Percentiles rank a stretch among this genome's conserved stretches.
Evolutionary conservation across 345 rosid genomes (phyloP).

Genomic region (Salix udensis): DNA sequence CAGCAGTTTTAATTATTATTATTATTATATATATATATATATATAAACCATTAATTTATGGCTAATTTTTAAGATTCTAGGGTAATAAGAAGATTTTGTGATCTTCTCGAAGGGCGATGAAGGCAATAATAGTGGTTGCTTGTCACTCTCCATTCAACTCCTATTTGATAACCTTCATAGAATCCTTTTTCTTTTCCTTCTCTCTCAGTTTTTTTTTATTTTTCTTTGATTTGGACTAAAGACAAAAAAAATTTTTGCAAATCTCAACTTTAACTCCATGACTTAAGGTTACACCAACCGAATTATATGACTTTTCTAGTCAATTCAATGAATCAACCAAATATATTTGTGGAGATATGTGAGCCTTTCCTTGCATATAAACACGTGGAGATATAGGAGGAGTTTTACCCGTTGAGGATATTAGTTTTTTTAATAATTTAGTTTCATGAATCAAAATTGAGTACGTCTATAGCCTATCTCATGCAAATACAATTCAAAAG

Average conservation of each 20-base stretch:
- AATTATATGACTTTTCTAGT: neutral
- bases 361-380: no score
- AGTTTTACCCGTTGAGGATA: neutral
- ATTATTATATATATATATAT: no score
- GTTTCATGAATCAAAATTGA: no score
- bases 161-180: neutral
- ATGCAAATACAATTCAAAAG: no score
- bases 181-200: neutral
- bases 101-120: no score
- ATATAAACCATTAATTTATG: no score
- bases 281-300: neutral
- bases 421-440: neutral
- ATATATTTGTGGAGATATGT: neutral
- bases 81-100: no score
- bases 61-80: no score
- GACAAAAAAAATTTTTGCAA: neutral
- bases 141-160: neutral
- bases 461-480: no score
- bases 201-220: no score
- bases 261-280: neutral
- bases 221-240: neutral
- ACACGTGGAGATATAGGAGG: neutral
- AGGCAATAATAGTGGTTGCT: neutral
- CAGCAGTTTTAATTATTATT: no score
- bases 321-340: neutral